Conservation (phyloP, 352 stramenopile genomes). For the Pythium rhizo-oryzae region DNA sequence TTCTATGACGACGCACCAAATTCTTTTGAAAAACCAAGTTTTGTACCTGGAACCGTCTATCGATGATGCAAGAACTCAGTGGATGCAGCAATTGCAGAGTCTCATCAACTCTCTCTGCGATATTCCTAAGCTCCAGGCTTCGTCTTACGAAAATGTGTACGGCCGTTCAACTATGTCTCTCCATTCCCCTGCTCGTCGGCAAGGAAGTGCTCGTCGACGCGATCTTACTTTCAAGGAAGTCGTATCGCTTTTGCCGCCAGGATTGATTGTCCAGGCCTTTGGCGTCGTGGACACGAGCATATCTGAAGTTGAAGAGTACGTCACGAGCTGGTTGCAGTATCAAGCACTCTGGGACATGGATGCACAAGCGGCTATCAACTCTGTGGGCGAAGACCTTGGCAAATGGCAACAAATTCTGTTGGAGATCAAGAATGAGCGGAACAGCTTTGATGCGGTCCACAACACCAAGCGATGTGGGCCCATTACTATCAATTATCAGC, state of each 20-base stretch:
- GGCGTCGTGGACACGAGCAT: constrained; percentile 74
- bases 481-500: constrained; percentile 91
- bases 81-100: constrained; percentile 92
- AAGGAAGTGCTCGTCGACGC: constrained; percentile 43
- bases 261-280: constrained; percentile 80
- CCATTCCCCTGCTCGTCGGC: constrained; percentile 66
- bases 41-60: constrained; percentile 96
- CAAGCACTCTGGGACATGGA: constrained; percentile 99
- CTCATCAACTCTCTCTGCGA: constrained; percentile 95
- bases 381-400: constrained; percentile 93
- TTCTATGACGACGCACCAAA: constrained; percentile 82
- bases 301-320: constrained; percentile 91
- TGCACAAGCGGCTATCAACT: constrained; percentile 92
- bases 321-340: constrained; percentile 97
- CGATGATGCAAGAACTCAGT: constrained; percentile 87
- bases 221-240: constrained; percentile 79
- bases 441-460: constrained; percentile 93
- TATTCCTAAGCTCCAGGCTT: constrained; percentile 89
- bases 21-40: constrained; percentile 96
- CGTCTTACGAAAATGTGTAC: constrained; percentile 89
- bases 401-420: constrained; percentile 98
- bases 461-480: constrained; percentile 91
- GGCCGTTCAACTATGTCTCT: constrained; percentile 64
- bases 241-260: constrained; percentile 53
- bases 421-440: constrained; percentile 95